Base-by-base conservation (phyloP, 129 eudicot genomes). In the Deinandra increscens region DNA sequence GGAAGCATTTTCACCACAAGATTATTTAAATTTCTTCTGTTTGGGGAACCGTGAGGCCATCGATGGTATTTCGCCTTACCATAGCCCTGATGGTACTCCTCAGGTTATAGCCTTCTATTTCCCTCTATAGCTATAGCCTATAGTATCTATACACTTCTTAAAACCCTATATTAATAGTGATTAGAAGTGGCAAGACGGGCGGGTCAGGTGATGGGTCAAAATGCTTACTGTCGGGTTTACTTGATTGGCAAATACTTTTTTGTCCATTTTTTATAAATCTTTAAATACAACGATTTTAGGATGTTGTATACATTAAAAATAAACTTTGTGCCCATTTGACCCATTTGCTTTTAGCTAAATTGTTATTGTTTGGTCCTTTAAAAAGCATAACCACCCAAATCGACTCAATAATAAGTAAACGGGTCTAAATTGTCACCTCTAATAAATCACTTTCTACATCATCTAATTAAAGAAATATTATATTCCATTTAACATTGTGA, bases 41-140 rank as follows among this genome's bases (percentile, higher is more conserved):
- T 85, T 92, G 71, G 98, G 98, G 12, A 92, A 86, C 73, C 91
- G 98, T 18, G 98, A 92, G 83, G 91, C 86, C 19, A 36, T 74
- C 17, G 84, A 50, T 70, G 81, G 79, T 12, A 36, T n/a, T 64
- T 51, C 80, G 29, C 63, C 75, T 34, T 15, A 72, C 55, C 88
- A 79, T 43, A 54, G 23, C 66, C 83, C 81, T 48, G 75, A 78
- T 23, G 68, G 78, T 72, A 82, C 89, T 71, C 96, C 98, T 79
- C 96, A 92, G 98, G 96, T 89, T 63, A 64, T n/a, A 64, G 68
- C 58, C 10, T 43, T 58, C 36, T 5, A 36, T 20, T 51, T 70
- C 7, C 13, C n/a, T 51, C 36, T 51, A 0, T 54, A 5, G 19
- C 20, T 34, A 50, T 50, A 68, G 44, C n/a, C n/a, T n/a, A n/a